phyloP scores from a whole-genome alignment of 805 yeast genomes.

The Spathaspora sp. region DNA sequence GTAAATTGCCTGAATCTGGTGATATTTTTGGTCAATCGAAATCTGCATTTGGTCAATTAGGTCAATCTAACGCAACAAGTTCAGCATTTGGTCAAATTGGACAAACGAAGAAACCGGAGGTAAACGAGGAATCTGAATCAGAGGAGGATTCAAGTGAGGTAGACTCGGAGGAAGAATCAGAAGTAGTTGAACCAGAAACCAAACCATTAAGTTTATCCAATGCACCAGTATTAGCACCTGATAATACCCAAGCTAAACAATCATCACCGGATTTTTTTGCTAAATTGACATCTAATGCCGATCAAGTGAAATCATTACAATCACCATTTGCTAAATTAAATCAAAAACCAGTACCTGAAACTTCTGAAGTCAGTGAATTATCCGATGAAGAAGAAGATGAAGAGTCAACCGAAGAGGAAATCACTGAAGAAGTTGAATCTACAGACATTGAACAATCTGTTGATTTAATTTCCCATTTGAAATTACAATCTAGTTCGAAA shows the following conservation, averaged over 20 bases:
- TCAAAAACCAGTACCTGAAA: not conserved
- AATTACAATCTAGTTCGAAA: not conserved
- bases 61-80: not conserved
- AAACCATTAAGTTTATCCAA: too few species aligned
- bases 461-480: not conserved
- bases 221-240: too few species aligned
- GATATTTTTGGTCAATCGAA: too few species aligned
- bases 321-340: conserved; percentile 8
- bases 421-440: conserved; percentile 1
- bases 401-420: conserved; percentile 1
- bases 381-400: conserved; percentile 3
- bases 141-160: too few species aligned
- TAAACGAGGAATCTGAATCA: too few species aligned
- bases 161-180: too few species aligned
- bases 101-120: too few species aligned
- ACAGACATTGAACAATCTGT: not conserved
- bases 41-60: conserved; percentile 1
- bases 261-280: not conserved
- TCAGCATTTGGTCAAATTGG: conserved; percentile 6
- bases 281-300: not conserved
- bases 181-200: too few species aligned
- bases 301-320: not conserved
- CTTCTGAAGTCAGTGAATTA: not conserved
- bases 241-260: too few species aligned
- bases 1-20: not conserved